These are phyloP conservation scores for Magnusiomyces sp. DNA, from an alignment of 1,139 yeast genomes.

Conservation along the genomic window DNA sequence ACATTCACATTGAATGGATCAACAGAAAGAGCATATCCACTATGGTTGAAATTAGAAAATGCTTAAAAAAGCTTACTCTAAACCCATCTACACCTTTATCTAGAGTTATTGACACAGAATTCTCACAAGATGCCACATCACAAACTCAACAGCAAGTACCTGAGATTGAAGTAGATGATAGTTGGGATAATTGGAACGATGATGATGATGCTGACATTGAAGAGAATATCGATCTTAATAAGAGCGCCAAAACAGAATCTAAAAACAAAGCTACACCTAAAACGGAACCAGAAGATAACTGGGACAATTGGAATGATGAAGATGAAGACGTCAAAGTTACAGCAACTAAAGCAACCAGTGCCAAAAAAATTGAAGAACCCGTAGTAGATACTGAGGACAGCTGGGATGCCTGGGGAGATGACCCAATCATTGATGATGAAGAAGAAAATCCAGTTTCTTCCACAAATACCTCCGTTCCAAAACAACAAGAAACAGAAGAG, in stretches of 20 bases:
- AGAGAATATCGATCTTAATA: background rate
- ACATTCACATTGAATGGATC: conserved; percentile 9
- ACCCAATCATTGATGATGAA: conserved; percentile 14
- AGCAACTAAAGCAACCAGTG: background rate
- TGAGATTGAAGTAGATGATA: conserved; percentile 15
- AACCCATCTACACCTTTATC: background rate
- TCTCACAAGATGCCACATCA: conserved; percentile 1
- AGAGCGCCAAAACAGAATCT: too few relatives aligned
- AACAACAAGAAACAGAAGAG: conserved; percentile 10
- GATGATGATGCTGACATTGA: conserved; percentile 16
- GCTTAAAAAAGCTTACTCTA: background rate
- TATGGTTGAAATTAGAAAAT: background rate
- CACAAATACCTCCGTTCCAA: background rate
- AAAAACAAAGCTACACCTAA: too few relatives aligned
- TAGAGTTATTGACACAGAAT: conserved; percentile 9
- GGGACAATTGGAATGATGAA: conserved; percentile 22
- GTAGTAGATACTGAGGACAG: conserved; percentile 12
- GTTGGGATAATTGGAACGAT: conserved; percentile 21
- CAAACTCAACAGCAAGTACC: background rate
- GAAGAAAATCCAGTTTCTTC: conserved; percentile 17
- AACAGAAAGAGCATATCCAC: background rate
- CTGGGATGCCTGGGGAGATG: conserved; percentile 8
- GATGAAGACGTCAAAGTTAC: too few relatives aligned
- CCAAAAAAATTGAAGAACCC: background rate
- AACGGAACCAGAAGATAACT: conserved; percentile 16